A percentile compares a stretch with the other conserved stretches of the same genome.
Conservation (phyloP, 805 yeast species). For the Pichia cephalocereana region DNA sequence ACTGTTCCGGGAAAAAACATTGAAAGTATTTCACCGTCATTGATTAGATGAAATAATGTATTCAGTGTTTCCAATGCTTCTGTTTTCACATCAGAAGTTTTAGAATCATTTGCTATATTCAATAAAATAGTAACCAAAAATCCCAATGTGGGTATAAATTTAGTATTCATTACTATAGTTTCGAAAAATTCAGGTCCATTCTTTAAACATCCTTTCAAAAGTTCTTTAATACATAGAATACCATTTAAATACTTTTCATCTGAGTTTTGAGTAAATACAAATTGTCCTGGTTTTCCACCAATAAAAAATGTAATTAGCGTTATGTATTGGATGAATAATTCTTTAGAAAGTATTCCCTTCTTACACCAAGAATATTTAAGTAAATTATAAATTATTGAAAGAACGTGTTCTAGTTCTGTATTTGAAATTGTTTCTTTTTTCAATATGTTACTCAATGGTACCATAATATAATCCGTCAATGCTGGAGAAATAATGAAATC, state of each 20-base stretch:
- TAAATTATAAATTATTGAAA: constrained; percentile 37
- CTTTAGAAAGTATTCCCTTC: constrained; percentile 27
- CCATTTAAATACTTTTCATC: constrained; percentile 32
- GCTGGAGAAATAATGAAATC: constrained; percentile 23
- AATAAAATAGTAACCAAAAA: constrained; percentile 38
- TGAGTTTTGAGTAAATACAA: constrained; percentile 20
- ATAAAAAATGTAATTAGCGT: constrained; percentile 38
- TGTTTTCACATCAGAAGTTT: constrained; percentile 22
- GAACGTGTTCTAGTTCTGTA: constrained; percentile 34
- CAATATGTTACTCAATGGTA: constrained; percentile 48
- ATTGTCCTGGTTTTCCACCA: constrained; percentile 35
- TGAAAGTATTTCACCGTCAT: constrained; percentile 41
- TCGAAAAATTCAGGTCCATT: constrained; percentile 19
- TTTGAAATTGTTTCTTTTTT: constrained; percentile 38
- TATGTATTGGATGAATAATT: constrained; percentile 35
- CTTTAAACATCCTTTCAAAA: constrained; percentile 26
- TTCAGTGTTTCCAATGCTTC: constrained; percentile 27
- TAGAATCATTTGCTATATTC: constrained; percentile 24
- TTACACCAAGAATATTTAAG: constrained; percentile 39
- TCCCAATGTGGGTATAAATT: constrained; percentile 36
- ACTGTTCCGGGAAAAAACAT: constrained; percentile 44
- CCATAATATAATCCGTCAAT: constrained; percentile 53
- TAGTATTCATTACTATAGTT: constrained; percentile 23
- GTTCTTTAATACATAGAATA: constrained; percentile 20
- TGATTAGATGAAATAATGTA: constrained; percentile 26